Percentiles rank a stretch among this genome's conserved stretches.
These are phyloP conservation scores for Xylariaceae sp. DNA, from an alignment of 2,329 filamentous ascomycete species.

Conservation along the genomic window DNA sequence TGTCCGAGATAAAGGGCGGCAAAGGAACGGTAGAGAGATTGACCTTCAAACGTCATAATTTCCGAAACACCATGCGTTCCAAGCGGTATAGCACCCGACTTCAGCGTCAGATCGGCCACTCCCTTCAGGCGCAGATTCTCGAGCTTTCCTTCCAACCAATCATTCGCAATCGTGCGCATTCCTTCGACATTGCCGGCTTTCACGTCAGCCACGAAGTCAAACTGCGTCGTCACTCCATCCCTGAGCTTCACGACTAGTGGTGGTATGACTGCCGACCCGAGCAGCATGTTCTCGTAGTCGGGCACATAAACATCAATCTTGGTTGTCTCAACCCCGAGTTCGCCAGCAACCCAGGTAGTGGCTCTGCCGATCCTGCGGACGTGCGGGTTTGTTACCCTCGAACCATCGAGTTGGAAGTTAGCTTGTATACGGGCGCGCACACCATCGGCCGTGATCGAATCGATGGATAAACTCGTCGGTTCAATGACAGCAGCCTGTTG, in stretches of 20 bases:
- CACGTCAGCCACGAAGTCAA: conserved; percentile 76
- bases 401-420: conserved; percentile 73
- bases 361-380: conserved; percentile 71
- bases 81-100: conserved; percentile 72
- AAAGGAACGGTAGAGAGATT: conserved; percentile 62
- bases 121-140: conserved; percentile 66
- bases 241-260: conserved; percentile 69
- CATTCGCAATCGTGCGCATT: conserved; percentile 74
- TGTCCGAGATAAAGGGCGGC: conserved; percentile 57
- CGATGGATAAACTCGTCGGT: conserved; percentile 77
- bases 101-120: conserved; percentile 66
- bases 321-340: conserved; percentile 69
- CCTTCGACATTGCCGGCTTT: conserved; percentile 70
- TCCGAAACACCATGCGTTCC: conserved; percentile 73
- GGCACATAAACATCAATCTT: conserved; percentile 74
- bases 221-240: conserved; percentile 68
- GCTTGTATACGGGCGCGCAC: conserved; percentile 76
- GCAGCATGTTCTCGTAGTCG: conserved; percentile 69
- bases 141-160: conserved; percentile 79
- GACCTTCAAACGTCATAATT: conserved; percentile 76
- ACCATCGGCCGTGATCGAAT: conserved; percentile 74
- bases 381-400: conserved; percentile 63
- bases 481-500: conserved; percentile 77
- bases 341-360: conserved; percentile 72
- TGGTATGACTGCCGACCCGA: conserved; percentile 74